Base-by-base conservation (phyloP, 2,329 filamentous ascomycete species). In the Metarhizium guizhouense region DNA sequence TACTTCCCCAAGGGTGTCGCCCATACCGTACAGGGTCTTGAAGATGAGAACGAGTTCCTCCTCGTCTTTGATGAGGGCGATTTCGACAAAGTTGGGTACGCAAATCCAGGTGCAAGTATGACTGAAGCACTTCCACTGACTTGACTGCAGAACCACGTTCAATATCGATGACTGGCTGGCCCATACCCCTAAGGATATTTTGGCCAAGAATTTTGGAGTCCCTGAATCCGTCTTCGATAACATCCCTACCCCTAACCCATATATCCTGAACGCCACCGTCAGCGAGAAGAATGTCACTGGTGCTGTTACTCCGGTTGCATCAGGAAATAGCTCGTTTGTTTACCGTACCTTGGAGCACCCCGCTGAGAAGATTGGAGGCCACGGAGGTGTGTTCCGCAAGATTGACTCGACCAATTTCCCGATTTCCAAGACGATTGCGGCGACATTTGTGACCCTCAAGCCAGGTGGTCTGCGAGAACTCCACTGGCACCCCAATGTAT, bases 201-300 rank as follows among this genome's bases (percentile, higher is more conserved):
- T 88, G 0, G 84, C 84, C 40, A 87, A 86, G 71, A 88, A 87
- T 72, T 87, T 88, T 60, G 82, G 83, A 25, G 76, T 88, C 20
- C 74, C 81, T 51, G 74, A 76, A 25, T 77, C 77, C 0, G 76
- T 84, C 49, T 87, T 88, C 59, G 74, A 80, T 59, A 75, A 74
- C 6, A 71, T 87, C 25, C 84, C 83, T 0, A 63, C 73, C 1
- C 73, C 76, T 1, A 80, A 80, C 61, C 84, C 83, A 0, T 85
- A 86, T 65, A 87, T 88, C 60, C 63, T 80, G 52, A 81, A 84
- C 59, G 79, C 73, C 36, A 82, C 79, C 0, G 68, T 80, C 52
- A 77, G 73, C 62, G 73, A 69, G 14, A 69, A 72, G 18, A 74
- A 74, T n/a, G 64, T 69, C 4, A 65, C 64, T 0, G 61, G 61